These are phyloP conservation scores for Dactylorhiza incarnata DNA, from an alignment of 106 monocot species.

Conservation along the genomic window DNA sequence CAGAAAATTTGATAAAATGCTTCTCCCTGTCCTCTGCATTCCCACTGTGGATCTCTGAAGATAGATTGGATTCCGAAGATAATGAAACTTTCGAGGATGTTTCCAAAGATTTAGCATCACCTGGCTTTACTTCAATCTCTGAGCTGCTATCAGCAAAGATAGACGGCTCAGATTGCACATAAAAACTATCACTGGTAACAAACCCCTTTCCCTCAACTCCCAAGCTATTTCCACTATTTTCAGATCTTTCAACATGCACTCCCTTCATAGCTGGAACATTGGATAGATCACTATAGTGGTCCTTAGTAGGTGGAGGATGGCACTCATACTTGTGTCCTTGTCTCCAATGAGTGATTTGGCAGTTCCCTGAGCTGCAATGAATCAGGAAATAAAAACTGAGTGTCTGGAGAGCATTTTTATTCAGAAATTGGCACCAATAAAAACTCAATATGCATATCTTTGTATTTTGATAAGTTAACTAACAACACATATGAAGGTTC, in stretches of 20 bases:
- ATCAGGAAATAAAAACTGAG: constrained; percentile 5
- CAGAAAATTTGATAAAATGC: constrained; percentile 1
- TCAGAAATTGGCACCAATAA: neutral
- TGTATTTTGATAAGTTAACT: neutral
- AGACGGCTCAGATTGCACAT: neutral
- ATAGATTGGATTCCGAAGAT: neutral
- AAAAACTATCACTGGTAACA: neutral
- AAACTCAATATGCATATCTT: neutral
- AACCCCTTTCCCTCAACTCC: neutral
- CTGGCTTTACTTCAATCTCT: constrained; percentile 10
- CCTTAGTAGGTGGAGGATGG: constrained; percentile 22
- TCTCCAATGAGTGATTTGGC: constrained; percentile 85
- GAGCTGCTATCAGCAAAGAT: neutral
- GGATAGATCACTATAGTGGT: constrained; percentile 14
- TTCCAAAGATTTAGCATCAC: constrained; percentile 4
- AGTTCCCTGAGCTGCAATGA: constrained; percentile 66
- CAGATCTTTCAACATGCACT: neutral
- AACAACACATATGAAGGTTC: neutral
- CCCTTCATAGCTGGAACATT: neutral
- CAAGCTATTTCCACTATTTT: constrained; percentile 1
- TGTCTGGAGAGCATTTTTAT: neutral
- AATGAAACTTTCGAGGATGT: neutral
- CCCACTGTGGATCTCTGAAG: constrained; percentile 6
- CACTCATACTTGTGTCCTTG: constrained; percentile 81
- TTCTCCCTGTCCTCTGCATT: constrained; percentile 1